Evolutionary conservation across 1,139 yeast genomes (phyloP).

Genomic region (Hansenula sp.): DNA sequence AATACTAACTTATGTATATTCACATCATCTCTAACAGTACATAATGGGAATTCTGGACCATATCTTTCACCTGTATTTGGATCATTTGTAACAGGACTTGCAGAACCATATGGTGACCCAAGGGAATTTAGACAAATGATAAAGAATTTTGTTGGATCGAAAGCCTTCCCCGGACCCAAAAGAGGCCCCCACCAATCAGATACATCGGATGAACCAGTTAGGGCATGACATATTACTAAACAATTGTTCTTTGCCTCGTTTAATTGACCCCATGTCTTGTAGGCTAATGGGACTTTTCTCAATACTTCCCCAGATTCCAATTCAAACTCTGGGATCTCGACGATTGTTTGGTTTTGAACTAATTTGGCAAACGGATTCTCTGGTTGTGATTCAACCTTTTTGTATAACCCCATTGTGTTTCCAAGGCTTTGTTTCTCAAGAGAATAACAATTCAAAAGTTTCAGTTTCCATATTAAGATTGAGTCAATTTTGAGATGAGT

Average conservation of each 20-base stretch:
- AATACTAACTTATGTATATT: conserved; percentile 73
- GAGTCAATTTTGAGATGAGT: too few relatives aligned
- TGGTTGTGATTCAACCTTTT: conserved; percentile 8
- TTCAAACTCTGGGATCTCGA: conserved; percentile 69
- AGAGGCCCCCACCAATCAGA: conserved; percentile 99
- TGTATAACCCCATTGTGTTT: not conserved
- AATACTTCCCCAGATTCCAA: conserved; percentile 83
- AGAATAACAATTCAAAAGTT: too few relatives aligned
- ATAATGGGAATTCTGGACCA: conserved; percentile 94
- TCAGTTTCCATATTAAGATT: too few relatives aligned
- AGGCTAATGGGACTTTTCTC: conserved; percentile 81
- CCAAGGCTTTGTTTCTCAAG: not conserved
- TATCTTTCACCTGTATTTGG: conserved; percentile 69
- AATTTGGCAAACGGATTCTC: conserved; percentile 67
- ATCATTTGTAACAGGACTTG: conserved; percentile 82
- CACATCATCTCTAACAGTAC: conserved; percentile 89
- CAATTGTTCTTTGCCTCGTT: conserved; percentile 68
- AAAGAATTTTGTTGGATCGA: conserved; percentile 85
- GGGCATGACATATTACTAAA: conserved; percentile 87
- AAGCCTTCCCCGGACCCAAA: conserved; percentile 80
- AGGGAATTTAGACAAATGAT: conserved; percentile 84
- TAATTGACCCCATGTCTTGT: conserved; percentile 90
- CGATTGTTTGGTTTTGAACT: conserved; percentile 78
- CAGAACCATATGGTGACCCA: conserved; percentile 96
- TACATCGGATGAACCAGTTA: conserved; percentile 94